phyloP scores from a whole-genome alignment of 2,329 filamentous ascomycete species.

The Epichloe glyceriae region DNA sequence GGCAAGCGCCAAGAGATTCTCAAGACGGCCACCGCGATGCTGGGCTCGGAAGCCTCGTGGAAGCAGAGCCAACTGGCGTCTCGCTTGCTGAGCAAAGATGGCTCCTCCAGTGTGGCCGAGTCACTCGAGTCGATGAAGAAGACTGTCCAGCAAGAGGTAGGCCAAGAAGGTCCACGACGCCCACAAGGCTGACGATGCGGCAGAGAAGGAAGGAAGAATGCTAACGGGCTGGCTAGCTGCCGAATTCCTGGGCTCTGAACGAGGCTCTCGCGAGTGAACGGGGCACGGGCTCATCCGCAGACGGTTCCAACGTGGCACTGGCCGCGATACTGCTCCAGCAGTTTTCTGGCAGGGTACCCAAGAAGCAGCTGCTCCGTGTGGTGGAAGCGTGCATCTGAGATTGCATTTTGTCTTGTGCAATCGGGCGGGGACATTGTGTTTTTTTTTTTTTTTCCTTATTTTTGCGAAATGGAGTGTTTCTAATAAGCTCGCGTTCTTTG shows the following conservation, averaged over 20 bases:
- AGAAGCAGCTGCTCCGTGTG: constrained; percentile 14
- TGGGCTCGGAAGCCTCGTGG: constrained; percentile 8
- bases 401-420: too few relatives aligned
- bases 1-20: constrained; percentile 16
- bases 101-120: constrained; percentile 2
- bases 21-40: constrained; percentile 11
- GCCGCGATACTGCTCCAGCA: constrained; percentile 14
- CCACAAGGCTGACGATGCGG: neutral
- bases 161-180: neutral
- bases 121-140: constrained; percentile 10
- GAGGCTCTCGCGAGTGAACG: constrained; percentile 12
- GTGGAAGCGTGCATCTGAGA: constrained; percentile 12
- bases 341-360: constrained; percentile 13
- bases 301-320: constrained; percentile 14
- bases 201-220: neutral
- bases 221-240: constrained; percentile 8
- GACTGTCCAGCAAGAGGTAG: constrained; percentile 13
- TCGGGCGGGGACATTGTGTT: too few relatives aligned
- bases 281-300: constrained; percentile 8
- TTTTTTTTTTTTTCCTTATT: rapidly evolving
- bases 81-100: constrained; percentile 8
- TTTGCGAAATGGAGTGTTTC: too few relatives aligned
- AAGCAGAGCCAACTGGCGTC: constrained; percentile 5
- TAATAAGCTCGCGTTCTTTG: too few relatives aligned
- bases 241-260: constrained; percentile 15